A percentile compares a stretch with the other conserved stretches of the same genome.
These are phyloP conservation scores for Zelopaecilomyces penicillatus DNA, from an alignment of 2,329 filamentous ascomycete species.

Conservation along the genomic window DNA sequence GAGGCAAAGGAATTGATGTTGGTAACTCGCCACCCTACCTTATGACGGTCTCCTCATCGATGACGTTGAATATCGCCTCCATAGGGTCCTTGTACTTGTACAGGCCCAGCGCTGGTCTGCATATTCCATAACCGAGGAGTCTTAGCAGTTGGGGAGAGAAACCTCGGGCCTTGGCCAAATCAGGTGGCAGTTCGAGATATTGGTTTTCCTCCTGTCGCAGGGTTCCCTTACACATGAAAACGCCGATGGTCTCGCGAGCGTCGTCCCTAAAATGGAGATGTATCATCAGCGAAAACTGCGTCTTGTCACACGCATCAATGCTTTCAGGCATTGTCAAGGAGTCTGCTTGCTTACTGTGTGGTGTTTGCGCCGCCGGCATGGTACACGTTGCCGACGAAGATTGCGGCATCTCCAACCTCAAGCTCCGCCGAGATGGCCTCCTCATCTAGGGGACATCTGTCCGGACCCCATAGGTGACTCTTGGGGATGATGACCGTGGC, in stretches of 20 bases:
- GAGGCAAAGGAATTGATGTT: too few species aligned
- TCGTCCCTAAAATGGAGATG: conserved; percentile 13
- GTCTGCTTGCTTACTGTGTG: conserved; percentile 14
- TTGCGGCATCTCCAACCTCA: conserved; percentile 30
- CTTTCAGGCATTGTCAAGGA: not conserved
- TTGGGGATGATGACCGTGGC: conserved; percentile 33
- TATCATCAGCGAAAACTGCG: not conserved
- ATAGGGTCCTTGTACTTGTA: conserved; percentile 29
- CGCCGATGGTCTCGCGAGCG: conserved; percentile 22
- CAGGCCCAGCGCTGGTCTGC: conserved; percentile 25
- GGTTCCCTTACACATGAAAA: conserved; percentile 26
- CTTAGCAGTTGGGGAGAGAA: conserved; percentile 24
- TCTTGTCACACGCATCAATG: not conserved
- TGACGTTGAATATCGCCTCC: conserved; percentile 26
- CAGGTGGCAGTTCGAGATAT: conserved; percentile 21
- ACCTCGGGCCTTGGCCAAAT: conserved; percentile 19
- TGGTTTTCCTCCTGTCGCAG: conserved; percentile 27
- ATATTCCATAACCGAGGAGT: conserved; percentile 25
- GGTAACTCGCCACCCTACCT: conserved; percentile 10
- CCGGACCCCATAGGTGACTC: conserved; percentile 31
- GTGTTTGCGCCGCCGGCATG: conserved; percentile 32
- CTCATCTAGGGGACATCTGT: conserved; percentile 25
- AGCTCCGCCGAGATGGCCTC: conserved; percentile 32
- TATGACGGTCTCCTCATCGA: conserved; percentile 27
- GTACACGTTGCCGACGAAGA: conserved; percentile 31